These are phyloP conservation scores for Phytophthora sp. DNA, from an alignment of 352 stramenopile species.

Conservation along the genomic window DNA sequence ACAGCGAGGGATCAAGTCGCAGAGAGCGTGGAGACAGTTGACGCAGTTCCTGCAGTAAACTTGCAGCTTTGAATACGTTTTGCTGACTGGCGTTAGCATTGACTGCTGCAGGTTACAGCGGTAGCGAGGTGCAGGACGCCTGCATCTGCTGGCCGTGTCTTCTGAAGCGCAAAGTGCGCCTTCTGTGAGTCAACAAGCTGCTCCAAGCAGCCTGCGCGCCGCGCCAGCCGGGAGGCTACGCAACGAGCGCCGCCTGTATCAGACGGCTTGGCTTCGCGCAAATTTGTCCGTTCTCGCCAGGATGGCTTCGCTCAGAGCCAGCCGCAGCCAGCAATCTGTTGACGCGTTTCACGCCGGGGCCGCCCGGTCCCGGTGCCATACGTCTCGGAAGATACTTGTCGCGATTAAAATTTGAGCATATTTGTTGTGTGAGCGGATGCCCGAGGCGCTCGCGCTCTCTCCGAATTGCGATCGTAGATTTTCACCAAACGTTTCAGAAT, in stretches of 20 bases:
- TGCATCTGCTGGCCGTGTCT: not conserved
- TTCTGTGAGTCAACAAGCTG: constrained; percentile 17
- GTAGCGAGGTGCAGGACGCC: too few species aligned
- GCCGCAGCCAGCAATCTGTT: not conserved
- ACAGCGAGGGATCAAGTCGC: not conserved
- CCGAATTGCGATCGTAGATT: constrained; percentile 16
- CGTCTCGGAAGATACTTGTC: constrained; percentile 13
- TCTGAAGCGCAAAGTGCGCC: constrained; percentile 8
- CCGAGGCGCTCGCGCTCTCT: constrained; percentile 12
- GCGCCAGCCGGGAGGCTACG: constrained; percentile 1
- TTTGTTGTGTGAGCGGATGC: constrained; percentile 1
- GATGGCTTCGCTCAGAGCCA: constrained; percentile 4
- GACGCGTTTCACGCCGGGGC: too few species aligned
- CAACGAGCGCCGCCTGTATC: constrained; percentile 20
- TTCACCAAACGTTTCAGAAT: constrained; percentile 15
- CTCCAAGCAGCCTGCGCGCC: not conserved
- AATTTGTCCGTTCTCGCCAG: not conserved
- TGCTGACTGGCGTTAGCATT: too few species aligned
- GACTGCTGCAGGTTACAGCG: too few species aligned
- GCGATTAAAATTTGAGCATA: constrained; percentile 17
- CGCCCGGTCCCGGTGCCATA: not conserved
- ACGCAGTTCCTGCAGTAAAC: not conserved
- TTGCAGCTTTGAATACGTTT: too few species aligned
- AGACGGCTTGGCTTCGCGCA: constrained; percentile 9
- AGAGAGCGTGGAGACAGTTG: not conserved